phyloP scores from a whole-genome alignment of 805 yeast species.

The Candida gorgasii region DNA sequence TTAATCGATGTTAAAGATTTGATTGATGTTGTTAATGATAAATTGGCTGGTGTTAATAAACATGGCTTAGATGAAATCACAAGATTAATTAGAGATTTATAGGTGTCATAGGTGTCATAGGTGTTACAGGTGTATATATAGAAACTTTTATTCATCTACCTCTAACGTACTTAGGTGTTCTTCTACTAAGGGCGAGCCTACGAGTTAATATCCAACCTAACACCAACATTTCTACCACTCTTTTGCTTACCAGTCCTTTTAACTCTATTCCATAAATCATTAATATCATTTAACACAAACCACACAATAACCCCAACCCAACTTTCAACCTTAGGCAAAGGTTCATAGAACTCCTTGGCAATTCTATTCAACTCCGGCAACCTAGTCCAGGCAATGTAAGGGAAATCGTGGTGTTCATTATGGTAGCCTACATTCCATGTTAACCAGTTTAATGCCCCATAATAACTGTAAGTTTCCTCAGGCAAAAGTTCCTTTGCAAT shows the following conservation, averaged over 20 bases:
- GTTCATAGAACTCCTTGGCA: conserved; percentile 80
- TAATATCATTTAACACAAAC: conserved; percentile 67
- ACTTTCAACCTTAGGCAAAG: conserved; percentile 71
- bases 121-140: conserved; percentile 13
- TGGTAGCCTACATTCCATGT: conserved; percentile 96
- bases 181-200: background rate
- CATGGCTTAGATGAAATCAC: conserved; percentile 67
- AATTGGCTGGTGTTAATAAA: conserved; percentile 37
- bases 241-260: conserved; percentile 53
- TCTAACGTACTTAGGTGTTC: background rate
- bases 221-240: conserved; percentile 30
- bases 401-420: conserved; percentile 95
- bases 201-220: conserved; percentile 14
- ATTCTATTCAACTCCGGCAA: conserved; percentile 62
- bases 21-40: conserved; percentile 45
- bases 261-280: conserved; percentile 78
- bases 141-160: background rate
- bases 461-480: conserved; percentile 83
- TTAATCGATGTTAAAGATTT: conserved; percentile 64
- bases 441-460: conserved; percentile 72
- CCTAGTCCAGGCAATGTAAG: conserved; percentile 87
- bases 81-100: conserved; percentile 59
- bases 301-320: conserved; percentile 79
- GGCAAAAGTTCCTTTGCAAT: conserved; percentile 44
- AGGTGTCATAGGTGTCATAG: conserved; percentile 13